Percentiles rank a stretch among this genome's conserved stretches.
These are phyloP conservation scores for Falciphora oryzae DNA, from an alignment of 2,329 filamentous ascomycete species.

Conservation along the genomic window DNA sequence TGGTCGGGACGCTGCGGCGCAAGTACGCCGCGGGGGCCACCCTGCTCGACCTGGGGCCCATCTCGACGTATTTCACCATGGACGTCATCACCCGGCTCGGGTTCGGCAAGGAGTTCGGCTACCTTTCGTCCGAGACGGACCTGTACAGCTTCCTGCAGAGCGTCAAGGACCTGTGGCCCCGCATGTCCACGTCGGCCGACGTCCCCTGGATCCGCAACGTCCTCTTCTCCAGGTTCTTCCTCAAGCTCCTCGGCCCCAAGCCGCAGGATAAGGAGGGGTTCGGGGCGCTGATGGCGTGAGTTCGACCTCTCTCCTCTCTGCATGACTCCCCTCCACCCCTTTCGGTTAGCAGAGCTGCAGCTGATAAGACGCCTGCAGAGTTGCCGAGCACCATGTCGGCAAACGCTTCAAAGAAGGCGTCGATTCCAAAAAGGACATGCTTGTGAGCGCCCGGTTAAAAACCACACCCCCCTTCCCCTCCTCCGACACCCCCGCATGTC, in stretches of 20 bases:
- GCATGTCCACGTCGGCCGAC: constrained; percentile 32
- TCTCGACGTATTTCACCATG: constrained; percentile 36
- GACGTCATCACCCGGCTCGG: constrained; percentile 46
- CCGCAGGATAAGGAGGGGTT: constrained; percentile 16
- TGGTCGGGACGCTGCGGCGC: background rate
- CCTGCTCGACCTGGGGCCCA: background rate
- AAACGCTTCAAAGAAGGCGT: constrained; percentile 26
- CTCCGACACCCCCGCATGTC: too few relatives aligned
- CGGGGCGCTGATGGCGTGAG: constrained; percentile 11
- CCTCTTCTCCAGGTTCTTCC: constrained; percentile 17
- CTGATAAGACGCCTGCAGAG: too few relatives aligned
- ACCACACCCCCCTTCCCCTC: background rate
- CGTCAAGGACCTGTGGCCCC: constrained; percentile 29
- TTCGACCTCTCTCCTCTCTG: too few relatives aligned
- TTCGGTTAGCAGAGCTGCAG: too few relatives aligned
- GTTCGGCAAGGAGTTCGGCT: constrained; percentile 43
- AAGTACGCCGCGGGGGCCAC: background rate
- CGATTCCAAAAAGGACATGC: too few relatives aligned
- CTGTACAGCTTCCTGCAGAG: constrained; percentile 36
- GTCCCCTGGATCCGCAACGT: constrained; percentile 26
- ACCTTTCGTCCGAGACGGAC: constrained; percentile 36
- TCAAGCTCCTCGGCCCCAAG: constrained; percentile 27
- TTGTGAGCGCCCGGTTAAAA: background rate
- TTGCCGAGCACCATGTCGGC: too few relatives aligned
- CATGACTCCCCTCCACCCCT: too few relatives aligned